Evolutionary conservation across 169 alveolate genomes (phyloP).

Genomic region (Babesia caballi): DNA sequence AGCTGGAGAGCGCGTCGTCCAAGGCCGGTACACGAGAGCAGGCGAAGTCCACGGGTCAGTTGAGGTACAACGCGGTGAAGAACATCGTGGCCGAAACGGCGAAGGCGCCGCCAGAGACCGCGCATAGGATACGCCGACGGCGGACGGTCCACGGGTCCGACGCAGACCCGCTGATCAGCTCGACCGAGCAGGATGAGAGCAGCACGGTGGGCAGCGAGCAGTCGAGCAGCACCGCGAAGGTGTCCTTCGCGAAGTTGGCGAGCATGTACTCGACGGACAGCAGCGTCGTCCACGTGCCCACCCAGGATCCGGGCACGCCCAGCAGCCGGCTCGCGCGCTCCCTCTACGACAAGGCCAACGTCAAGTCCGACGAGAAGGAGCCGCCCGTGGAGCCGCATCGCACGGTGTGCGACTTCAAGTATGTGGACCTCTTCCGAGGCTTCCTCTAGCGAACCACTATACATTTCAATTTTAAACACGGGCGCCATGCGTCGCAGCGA

Average conservation of each 20-base stretch:
- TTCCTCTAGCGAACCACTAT: neutral
- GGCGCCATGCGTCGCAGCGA: slow-evolving; percentile 3
- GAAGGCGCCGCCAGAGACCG: too few relatives aligned
- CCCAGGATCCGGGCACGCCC: slow-evolving; percentile 9
- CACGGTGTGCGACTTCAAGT: slow-evolving; percentile 24
- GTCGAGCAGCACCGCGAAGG: neutral
- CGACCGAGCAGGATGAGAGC: neutral
- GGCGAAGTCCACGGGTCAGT: too few relatives aligned
- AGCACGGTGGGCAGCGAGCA: neutral
- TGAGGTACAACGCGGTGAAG: too few relatives aligned
- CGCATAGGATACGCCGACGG: too few relatives aligned
- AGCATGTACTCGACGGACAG: slow-evolving; percentile 15
- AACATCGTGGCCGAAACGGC: too few relatives aligned
- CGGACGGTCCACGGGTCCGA: neutral
- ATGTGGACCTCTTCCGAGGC: slow-evolving; percentile 39
- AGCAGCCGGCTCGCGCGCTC: slow-evolving; percentile 24
- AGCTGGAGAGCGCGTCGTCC: too few relatives aligned
- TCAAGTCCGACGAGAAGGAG: neutral
- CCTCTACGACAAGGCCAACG: slow-evolving; percentile 21
- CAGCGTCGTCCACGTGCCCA: neutral
- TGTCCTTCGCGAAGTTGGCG: slow-evolving; percentile 22
- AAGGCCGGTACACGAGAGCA: too few relatives aligned
- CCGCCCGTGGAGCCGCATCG: neutral
- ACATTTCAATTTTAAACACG: neutral
- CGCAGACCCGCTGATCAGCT: neutral